These are phyloP conservation scores for Trichoderma endophyticum DNA, from an alignment of 2,329 filamentous ascomycete species.

Conservation along the genomic window DNA sequence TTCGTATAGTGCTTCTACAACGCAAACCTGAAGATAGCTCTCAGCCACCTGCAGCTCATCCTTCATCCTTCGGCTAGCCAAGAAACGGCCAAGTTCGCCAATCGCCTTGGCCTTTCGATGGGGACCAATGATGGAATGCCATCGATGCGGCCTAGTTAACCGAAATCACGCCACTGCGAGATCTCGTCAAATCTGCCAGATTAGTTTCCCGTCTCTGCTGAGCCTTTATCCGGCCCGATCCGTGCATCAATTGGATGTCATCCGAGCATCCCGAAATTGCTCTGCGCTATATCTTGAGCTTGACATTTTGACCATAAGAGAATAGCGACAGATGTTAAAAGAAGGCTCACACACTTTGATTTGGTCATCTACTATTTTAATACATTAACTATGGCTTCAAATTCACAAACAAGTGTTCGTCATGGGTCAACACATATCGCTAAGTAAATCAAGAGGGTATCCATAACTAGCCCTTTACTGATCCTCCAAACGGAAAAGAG, in stretches of 20 bases:
- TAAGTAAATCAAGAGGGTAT: not conserved
- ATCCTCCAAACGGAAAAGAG: conserved; percentile 23
- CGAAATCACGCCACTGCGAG: not conserved
- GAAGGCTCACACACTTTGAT: not conserved
- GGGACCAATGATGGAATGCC: not conserved
- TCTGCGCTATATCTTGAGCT: not conserved
- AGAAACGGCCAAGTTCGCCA: not conserved
- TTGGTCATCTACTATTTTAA: not conserved
- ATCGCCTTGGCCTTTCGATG: not conserved
- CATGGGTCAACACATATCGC: not conserved
- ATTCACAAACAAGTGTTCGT: not conserved
- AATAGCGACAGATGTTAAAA: not conserved
- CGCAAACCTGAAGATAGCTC: fast-evolving
- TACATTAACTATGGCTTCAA: not conserved
- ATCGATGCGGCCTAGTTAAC: not conserved
- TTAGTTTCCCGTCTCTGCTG: not conserved
- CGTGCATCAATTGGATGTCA: not conserved
- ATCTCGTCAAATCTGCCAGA: not conserved
- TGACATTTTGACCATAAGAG: too few species aligned
- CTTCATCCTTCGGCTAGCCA: not conserved
- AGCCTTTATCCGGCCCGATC: not conserved
- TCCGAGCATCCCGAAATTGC: not conserved
- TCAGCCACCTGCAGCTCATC: too few species aligned
- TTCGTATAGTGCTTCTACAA: not conserved
- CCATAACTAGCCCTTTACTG: not conserved